phyloP scores from a whole-genome alignment of 2,329 filamentous ascomycete genomes.

The Dactylonectria estremocensis region DNA sequence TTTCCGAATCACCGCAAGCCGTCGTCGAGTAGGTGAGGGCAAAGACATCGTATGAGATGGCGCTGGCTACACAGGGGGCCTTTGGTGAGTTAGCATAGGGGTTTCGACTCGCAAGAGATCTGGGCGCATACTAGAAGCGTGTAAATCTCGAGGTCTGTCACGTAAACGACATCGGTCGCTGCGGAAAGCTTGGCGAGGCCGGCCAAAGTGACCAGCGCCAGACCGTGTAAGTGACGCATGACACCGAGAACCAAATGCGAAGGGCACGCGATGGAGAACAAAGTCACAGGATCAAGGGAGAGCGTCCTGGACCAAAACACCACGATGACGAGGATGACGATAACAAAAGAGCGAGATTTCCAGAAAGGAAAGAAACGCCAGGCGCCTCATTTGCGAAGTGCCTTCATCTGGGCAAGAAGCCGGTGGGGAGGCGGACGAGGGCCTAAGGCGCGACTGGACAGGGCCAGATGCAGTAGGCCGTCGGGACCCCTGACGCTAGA shows the following conservation, averaged over 20 bases:
- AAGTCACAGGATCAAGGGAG: slow-evolving; percentile 13
- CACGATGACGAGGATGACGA: slow-evolving; percentile 8
- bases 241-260: slow-evolving; percentile 3
- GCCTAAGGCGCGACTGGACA: slow-evolving; percentile 33
- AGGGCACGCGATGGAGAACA: slow-evolving; percentile 6
- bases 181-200: slow-evolving; percentile 24
- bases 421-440: slow-evolving; percentile 31
- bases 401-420: slow-evolving; percentile 17
- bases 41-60: slow-evolving; percentile 61
- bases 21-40: slow-evolving; percentile 56
- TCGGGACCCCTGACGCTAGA: slow-evolving; percentile 46
- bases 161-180: slow-evolving; percentile 55
- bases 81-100: slow-evolving; percentile 44
- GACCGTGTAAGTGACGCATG: slow-evolving; percentile 43
- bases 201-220: slow-evolving; percentile 27
- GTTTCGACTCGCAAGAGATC: no score
- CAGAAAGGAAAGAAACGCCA: slow-evolving; percentile 22
- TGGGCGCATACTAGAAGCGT: slow-evolving; percentile 55
- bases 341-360: slow-evolving; percentile 24
- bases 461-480: slow-evolving; percentile 38
- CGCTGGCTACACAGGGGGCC: slow-evolving; percentile 66
- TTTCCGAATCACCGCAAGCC: slow-evolving; percentile 60
- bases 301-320: slow-evolving; percentile 22
- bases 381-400: slow-evolving; percentile 28
- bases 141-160: slow-evolving; percentile 62